phyloP scores from a whole-genome alignment of 495 filamentous ascomycete species.

The Lasiosphaeria miniovina region DNA sequence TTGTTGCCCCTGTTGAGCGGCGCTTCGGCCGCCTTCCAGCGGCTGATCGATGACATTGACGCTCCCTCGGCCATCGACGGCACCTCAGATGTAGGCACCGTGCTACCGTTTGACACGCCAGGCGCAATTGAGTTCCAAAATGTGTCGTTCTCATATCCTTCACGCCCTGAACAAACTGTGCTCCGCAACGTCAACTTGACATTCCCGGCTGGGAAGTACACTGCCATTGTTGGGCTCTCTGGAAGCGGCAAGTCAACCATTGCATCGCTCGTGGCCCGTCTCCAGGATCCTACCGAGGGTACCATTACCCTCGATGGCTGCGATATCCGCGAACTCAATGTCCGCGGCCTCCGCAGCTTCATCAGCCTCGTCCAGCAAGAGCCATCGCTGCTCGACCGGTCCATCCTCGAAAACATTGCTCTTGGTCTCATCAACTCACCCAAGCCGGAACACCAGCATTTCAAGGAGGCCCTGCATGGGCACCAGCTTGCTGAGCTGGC shows the following conservation, averaged over 20 bases:
- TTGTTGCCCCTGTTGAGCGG: slow-evolving; percentile 70
- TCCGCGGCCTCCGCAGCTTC: slow-evolving; percentile 80
- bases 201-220: slow-evolving; percentile 81
- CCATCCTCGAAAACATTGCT: slow-evolving; percentile 77
- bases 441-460: slow-evolving; percentile 56
- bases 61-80: slow-evolving; percentile 75
- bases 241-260: slow-evolving; percentile 81
- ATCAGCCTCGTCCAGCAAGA: slow-evolving; percentile 83
- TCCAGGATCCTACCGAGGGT: slow-evolving; percentile 80
- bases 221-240: slow-evolving; percentile 60
- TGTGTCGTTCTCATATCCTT: slow-evolving; percentile 89
- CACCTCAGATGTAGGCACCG: slow-evolving; percentile 60
- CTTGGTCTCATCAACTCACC: slow-evolving; percentile 84
- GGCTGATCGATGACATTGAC: slow-evolving; percentile 87
- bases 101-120: slow-evolving; percentile 61
- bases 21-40: slow-evolving; percentile 73
- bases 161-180: slow-evolving; percentile 77
- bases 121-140: slow-evolving; percentile 74
- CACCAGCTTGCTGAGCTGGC: slow-evolving; percentile 17
- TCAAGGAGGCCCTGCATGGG: slow-evolving; percentile 18
- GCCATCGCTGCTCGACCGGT: slow-evolving; percentile 73
- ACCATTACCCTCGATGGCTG: slow-evolving; percentile 75
- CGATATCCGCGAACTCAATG: slow-evolving; percentile 71
- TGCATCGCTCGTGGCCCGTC: slow-evolving; percentile 81
- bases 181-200: slow-evolving; percentile 73